Evolutionary conservation across 148 eudicot genomes (phyloP).

Genomic region (Gaultheria prostrata): DNA sequence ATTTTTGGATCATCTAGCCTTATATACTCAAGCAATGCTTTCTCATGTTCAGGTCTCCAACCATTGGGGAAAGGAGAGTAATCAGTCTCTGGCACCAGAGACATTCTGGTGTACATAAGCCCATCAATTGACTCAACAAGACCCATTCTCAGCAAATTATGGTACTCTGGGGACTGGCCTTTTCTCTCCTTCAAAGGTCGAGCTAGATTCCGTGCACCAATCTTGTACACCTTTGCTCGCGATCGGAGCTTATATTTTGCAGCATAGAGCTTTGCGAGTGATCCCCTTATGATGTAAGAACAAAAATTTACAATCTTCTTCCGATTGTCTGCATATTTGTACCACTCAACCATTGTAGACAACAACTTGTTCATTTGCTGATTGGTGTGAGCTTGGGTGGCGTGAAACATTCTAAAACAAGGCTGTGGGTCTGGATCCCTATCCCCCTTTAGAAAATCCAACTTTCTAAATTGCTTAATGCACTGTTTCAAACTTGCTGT

Average conservation of each 20-base stretch:
- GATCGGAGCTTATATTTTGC: constrained; percentile 96
- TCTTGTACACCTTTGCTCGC: constrained; percentile 90
- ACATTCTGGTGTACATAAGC: constrained; percentile 85
- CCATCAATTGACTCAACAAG: constrained; percentile 87
- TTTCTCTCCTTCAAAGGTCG: constrained; percentile 94
- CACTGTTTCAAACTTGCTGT: constrained; percentile 94
- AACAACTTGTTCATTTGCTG: constrained; percentile 93
- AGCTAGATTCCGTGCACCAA: constrained; percentile 73
- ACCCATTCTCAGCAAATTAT: constrained; percentile 77
- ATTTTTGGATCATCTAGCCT: constrained; percentile 67
- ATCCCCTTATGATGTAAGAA: constrained; percentile 84
- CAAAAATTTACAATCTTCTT: constrained; percentile 91
- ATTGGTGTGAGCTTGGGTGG: constrained; percentile 92
- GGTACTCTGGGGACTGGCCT: constrained; percentile 88
- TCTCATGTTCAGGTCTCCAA: constrained; percentile 94
- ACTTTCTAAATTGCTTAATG: constrained; percentile 76
- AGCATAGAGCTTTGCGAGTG: constrained; percentile 97
- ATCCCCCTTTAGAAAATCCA: constrained; percentile 80
- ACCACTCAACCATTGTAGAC: constrained; percentile 90
- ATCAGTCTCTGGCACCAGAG: constrained; percentile 90
- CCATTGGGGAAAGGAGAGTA: constrained; percentile 66
- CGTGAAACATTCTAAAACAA: constrained; percentile 96
- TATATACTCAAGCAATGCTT: constrained; percentile 66
- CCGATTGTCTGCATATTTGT: constrained; percentile 79
- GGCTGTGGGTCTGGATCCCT: constrained; percentile 98